phyloP scores from a whole-genome alignment of 1,284 basidiomycete species.

The Apiotrichum domesticum region DNA sequence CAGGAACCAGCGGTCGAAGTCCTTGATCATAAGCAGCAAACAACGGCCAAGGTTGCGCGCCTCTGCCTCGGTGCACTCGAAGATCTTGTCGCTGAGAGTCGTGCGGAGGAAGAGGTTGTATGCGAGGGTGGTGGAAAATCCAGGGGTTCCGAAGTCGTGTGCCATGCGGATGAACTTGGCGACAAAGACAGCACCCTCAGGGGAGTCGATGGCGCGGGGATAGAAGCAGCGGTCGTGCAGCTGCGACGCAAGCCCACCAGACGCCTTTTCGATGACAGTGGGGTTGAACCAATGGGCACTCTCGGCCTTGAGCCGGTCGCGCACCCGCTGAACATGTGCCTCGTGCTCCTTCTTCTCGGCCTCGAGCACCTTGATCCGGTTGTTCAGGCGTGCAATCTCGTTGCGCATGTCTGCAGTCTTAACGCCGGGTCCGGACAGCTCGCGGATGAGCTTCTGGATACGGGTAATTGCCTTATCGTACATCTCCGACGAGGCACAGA shows the following conservation, averaged over 20 bases:
- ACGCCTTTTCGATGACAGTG: constrained; percentile 20
- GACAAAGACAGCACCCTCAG: constrained; percentile 93
- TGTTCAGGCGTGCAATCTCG: constrained; percentile 25
- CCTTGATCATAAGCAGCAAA: constrained; percentile 67
- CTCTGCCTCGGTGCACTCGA: constrained; percentile 92
- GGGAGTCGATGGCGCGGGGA: constrained; percentile 83
- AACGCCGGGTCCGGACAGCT: constrained; percentile 33
- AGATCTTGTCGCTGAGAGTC: constrained; percentile 75
- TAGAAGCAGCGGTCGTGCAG: constrained; percentile 77
- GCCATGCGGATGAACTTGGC: constrained; percentile 83
- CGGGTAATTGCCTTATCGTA: constrained; percentile 47
- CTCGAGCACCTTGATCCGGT: constrained; percentile 25
- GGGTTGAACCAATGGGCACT: constrained; percentile 83
- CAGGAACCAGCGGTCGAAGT: constrained; percentile 68
- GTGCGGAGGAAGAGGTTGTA: constrained; percentile 85
- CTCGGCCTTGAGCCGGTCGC: constrained; percentile 70
- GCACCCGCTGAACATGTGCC: constrained; percentile 50
- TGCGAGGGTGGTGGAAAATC: constrained; percentile 76
- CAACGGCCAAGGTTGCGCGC: constrained; percentile 92
- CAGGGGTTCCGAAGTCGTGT: constrained; percentile 76
- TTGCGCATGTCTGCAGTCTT: constrained; percentile 7
- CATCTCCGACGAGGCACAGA: constrained; percentile 56
- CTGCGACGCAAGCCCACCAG: constrained; percentile 14
- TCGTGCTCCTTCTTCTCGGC: constrained; percentile 37
- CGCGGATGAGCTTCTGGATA: constrained; percentile 39